Base-by-base conservation (phyloP, 164 flowering plant genomes). In the Warburgia ugandensis region DNA sequence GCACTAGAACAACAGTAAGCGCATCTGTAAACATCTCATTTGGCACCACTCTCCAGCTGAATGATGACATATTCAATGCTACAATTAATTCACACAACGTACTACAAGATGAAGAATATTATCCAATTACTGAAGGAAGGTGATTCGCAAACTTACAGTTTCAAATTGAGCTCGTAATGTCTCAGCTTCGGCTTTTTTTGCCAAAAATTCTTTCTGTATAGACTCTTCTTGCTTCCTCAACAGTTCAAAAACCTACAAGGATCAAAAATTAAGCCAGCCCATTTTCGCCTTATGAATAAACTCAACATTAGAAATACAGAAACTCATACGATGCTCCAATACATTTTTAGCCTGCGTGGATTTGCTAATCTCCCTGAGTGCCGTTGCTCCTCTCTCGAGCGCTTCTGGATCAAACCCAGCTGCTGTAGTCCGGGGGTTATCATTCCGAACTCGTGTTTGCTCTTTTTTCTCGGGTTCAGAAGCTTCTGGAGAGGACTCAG, bases 381-480 rank as follows among this genome's bases (percentile, higher is more conserved):
- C 83, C 58, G 64, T 55, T 8, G 68, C 95, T 3, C 94, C 98
- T 37, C 84, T 68, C 70, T 84, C 95, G 30, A 92, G 60, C 4
- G 97, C 79, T 62, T 76, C 91, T 0, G 94, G 95, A 55, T 88
- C 97, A 47, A 92, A 92, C 25, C 99, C 99, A 21, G 87, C 72
- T 0, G 99, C 76, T 0, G 84, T 61, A 0, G 95, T 89, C 56
- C 95, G 64, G 21, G 99, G 99, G 31, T 81, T 61, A 42, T 88
- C 80, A 40, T 89, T 92, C 29, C 88, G 72, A 44, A 62, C 71
- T 43, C 68, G 71, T 32, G 62, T n/a, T 33, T 54, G 60, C 6
- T 61, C 67, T 33, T 50, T 47, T 5, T 35, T 35, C 25, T 27
- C 40, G 23, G 45, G 16, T 36, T 59, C 30, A 1, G 47, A 19